phyloP scores from a whole-genome alignment of 78 protist species.

The Tieghemostelium lacteum region DNA sequence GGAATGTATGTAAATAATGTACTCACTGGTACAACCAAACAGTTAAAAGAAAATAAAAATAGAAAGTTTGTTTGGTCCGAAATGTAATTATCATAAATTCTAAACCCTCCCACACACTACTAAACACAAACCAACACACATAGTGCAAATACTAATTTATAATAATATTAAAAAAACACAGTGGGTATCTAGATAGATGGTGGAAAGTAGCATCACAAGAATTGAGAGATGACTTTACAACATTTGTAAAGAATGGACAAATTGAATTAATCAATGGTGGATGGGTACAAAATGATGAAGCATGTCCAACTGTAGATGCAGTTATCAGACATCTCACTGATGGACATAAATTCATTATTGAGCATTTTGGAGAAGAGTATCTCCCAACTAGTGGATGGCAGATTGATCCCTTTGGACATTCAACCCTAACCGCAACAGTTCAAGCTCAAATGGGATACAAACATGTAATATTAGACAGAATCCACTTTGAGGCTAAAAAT shows the following conservation, averaged over 20 bases:
- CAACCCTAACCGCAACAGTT: slow-evolving; percentile 30
- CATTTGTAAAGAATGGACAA: background rate
- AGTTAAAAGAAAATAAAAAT: background rate
- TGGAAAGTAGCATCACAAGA: background rate
- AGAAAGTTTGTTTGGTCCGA: slow-evolving; percentile 67
- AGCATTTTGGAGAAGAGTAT: slow-evolving; percentile 33
- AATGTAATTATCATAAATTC: slow-evolving; percentile 13
- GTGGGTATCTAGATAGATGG: slow-evolving; percentile 47
- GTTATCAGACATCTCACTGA: slow-evolving; percentile 21
- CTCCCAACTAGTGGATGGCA: slow-evolving; percentile 58
- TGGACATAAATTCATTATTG: slow-evolving; percentile 39
- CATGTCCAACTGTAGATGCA: slow-evolving; percentile 6
- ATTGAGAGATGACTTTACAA: slow-evolving; percentile 5
- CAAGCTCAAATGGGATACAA: slow-evolving; percentile 42
- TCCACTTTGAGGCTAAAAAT: slow-evolving; percentile 9
- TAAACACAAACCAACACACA: background rate
- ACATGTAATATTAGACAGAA: slow-evolving; percentile 22
- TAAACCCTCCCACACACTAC: too few relatives aligned
- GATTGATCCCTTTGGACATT: slow-evolving; percentile 68
- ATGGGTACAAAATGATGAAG: slow-evolving; percentile 47
- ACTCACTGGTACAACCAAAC: background rate
- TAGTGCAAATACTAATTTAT: background rate
- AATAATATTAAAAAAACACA: background rate
- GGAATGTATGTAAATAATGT: background rate
- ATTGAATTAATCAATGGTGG: slow-evolving; percentile 45